These are phyloP conservation scores for Coemansia sp. DNA, from an alignment of 192 early-diverging fungal genomes.

Conservation along the genomic window DNA sequence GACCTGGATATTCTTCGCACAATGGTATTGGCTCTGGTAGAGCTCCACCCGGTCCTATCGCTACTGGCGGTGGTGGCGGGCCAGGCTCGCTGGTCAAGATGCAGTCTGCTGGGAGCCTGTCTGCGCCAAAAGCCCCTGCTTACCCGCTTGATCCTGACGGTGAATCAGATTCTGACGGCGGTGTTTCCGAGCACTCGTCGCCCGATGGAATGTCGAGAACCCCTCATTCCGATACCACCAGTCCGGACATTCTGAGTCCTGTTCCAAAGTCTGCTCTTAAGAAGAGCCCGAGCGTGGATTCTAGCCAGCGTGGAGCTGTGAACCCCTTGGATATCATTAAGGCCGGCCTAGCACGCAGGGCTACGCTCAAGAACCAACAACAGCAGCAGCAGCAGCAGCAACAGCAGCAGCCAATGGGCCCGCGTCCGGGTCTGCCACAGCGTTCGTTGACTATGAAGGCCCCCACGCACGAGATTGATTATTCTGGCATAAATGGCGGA, in stretches of 20 bases:
- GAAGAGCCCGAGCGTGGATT: conserved; percentile 11
- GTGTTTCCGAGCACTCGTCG: neutral
- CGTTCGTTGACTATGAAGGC: conserved; percentile 40
- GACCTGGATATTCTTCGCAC: neutral
- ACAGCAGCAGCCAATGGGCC: conserved; percentile 7
- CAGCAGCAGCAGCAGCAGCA: conserved; percentile 24
- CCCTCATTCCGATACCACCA: conserved; percentile 4
- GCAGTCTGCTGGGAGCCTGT: conserved; percentile 3
- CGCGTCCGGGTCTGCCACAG: conserved; percentile 22
- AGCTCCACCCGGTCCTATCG: neutral
- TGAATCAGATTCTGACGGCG: conserved; percentile 1
- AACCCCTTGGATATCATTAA: conserved; percentile 55
- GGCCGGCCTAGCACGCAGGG: conserved; percentile 45
- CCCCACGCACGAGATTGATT: conserved; percentile 13
- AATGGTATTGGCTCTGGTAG: neutral
- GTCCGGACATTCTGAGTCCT: conserved; percentile 9
- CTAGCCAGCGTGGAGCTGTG: conserved; percentile 21
- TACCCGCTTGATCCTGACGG: neutral
- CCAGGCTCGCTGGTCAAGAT: conserved; percentile 3
- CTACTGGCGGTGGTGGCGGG: no score
- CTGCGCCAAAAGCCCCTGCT: neutral
- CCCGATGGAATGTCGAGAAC: neutral
- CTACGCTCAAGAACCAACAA: conserved; percentile 52
- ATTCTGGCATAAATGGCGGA: conserved; percentile 12
- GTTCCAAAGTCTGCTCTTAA: conserved; percentile 34